phyloP scores from a whole-genome alignment of 768 basidiomycete species.

The Phaffia tasmanica region DNA sequence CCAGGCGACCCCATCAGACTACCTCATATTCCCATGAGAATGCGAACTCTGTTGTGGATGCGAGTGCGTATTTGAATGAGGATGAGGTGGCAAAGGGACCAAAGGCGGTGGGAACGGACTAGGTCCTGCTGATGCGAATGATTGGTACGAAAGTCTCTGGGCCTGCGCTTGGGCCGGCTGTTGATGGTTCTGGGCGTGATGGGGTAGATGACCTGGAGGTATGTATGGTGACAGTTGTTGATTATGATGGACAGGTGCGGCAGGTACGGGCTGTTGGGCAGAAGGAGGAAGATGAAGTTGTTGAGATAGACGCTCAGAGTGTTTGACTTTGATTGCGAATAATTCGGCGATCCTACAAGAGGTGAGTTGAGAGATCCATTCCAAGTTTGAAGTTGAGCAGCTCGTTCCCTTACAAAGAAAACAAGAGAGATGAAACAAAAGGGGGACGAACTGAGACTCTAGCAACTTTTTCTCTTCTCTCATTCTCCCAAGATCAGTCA shows the following conservation, averaged over 20 bases:
- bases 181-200: not conserved
- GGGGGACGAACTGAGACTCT: slow-evolving; percentile 6
- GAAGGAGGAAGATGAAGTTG: not conserved
- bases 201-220: not conserved
- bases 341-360: slow-evolving; percentile 7
- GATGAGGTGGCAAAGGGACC: not conserved
- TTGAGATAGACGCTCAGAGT: not conserved
- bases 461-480: slow-evolving; percentile 20
- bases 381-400: too few species aligned
- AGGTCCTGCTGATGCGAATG: not conserved
- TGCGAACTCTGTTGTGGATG: not conserved
- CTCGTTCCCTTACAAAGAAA: not conserved
- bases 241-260: too few species aligned
- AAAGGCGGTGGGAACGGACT: slow-evolving; percentile 1
- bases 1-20: too few species aligned
- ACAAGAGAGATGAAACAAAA: not conserved
- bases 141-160: not conserved
- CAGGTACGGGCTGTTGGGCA: too few species aligned
- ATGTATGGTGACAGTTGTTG: not conserved
- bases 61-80: not conserved
- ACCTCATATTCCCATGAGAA: too few species aligned
- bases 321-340: slow-evolving; percentile 22
- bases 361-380: too few species aligned
- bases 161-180: not conserved
- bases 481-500: slow-evolving; percentile 49